Base-by-base conservation (phyloP, 2,329 filamentous ascomycete species). In the Ophiostoma sp. region DNA sequence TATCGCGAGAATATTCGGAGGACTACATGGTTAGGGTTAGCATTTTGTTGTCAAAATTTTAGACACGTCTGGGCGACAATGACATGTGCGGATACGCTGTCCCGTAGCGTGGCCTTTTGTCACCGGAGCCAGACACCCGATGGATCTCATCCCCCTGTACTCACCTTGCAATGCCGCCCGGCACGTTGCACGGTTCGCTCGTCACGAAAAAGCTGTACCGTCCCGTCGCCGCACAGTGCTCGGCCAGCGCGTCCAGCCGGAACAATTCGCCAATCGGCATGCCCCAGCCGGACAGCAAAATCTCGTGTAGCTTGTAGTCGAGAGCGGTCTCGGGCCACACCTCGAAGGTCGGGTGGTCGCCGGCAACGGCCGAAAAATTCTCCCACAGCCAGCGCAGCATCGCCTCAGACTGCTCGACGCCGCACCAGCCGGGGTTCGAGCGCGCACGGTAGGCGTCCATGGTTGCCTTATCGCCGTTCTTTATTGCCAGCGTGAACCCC, bases 121-220 rank as follows among this genome's bases (percentile, higher is more conserved):
- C 48, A 22, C 52, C 52, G 52, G 52, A 57, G 52, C 22, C 9
- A 57, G 22, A 57, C 52, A 57, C 1, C 52, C 52, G 52, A 57
- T 25, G 15, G 1, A 19, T 28, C 11, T 57, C 22, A 15, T 9
- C 22, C 22, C 52, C 2, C 25, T 28, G 52, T 12, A 57, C 52
- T 57, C 52, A 64, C 61, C 83, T 86, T 1, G 81, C 83, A 1
- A 87, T 79, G 1, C 86, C 78, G 2, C 88, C 86, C 5, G 85
- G 85, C 57, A 88, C 85, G 77, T 91, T 90, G 55, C 89, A 80
- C 0, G 89, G 89, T 15, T 83, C 84, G 75, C 87, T 90, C 0
- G 86, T 87, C 28, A 92, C 83, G 81, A 92, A 85, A 78, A 92
- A 92, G 6, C 83, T 87, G 81, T 88, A 91, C 45, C 85, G 82